phyloP scores from a whole-genome alignment of 2,329 filamentous ascomycete species.

The Clathrospora elynae region DNA sequence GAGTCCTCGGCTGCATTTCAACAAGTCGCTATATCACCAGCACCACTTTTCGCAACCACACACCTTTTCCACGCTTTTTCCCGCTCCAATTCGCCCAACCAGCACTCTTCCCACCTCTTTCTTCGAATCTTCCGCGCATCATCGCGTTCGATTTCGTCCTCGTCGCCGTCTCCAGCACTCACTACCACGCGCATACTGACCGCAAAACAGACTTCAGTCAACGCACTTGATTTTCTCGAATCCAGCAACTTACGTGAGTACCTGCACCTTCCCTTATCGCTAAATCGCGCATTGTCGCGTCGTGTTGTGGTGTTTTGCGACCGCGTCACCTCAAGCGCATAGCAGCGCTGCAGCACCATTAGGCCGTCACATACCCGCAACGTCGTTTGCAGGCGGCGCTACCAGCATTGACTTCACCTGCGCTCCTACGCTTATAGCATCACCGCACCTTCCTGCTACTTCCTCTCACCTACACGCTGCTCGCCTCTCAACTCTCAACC shows the following conservation, averaged over 20 bases:
- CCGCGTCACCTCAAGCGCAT: slow-evolving; percentile 33
- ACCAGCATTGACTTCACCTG: slow-evolving; percentile 10
- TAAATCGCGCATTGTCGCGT: slow-evolving; percentile 37
- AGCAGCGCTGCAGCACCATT: slow-evolving; percentile 22
- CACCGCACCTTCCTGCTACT: slow-evolving; percentile 2
- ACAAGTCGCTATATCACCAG: slow-evolving; percentile 22
- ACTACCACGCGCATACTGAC: slow-evolving; percentile 37
- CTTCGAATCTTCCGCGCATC: slow-evolving; percentile 34
- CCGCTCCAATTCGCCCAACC: slow-evolving; percentile 35
- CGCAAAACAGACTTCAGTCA: slow-evolving; percentile 36
- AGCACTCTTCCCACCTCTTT: slow-evolving; percentile 32
- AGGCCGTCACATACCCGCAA: slow-evolving; percentile 24
- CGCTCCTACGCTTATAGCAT: slow-evolving; percentile 1
- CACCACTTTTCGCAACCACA: slow-evolving; percentile 35
- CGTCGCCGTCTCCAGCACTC: slow-evolving; percentile 34
- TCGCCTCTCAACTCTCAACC: slow-evolving; percentile 9
- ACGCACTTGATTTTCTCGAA: slow-evolving; percentile 24
- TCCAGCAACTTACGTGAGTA: slow-evolving; percentile 37
- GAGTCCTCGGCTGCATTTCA: slow-evolving; percentile 39
- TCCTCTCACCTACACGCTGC: slow-evolving; percentile 4
- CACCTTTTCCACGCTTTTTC: slow-evolving; percentile 43
- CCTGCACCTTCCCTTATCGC: slow-evolving; percentile 26
- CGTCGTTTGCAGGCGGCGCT: slow-evolving; percentile 9
- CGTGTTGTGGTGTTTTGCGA: slow-evolving; percentile 41
- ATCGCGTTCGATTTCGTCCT: slow-evolving; percentile 40